phyloP scores from a whole-genome alignment of 75 land plant genomes.

The Gnetum montanum region DNA sequence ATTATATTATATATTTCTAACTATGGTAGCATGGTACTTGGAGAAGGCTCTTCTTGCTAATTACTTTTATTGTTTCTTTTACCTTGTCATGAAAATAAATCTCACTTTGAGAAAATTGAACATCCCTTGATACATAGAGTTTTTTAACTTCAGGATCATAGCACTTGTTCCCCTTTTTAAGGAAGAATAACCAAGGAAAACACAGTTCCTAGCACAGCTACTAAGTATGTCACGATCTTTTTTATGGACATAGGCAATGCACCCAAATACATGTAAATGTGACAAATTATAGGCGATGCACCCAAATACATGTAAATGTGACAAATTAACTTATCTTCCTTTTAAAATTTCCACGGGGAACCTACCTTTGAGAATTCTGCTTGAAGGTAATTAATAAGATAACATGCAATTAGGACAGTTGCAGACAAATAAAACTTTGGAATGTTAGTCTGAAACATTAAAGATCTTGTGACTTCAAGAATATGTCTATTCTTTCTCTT shows the following conservation, averaged over 20 bases:
- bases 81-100: too few relatives aligned
- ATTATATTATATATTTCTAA: too few relatives aligned
- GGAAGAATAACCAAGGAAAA: too few relatives aligned
- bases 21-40: not conserved
- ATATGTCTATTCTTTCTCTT: conserved; percentile 1
- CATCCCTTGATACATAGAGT: not conserved
- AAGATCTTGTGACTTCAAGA: not conserved
- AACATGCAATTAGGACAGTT: not conserved
- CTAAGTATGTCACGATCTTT: too few relatives aligned
- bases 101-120: not conserved
- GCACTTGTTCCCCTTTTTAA: not conserved
- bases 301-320: too few relatives aligned
- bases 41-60: not conserved
- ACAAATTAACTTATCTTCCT: not conserved
- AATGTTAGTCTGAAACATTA: not conserved
- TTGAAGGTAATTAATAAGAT: not conserved
- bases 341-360: not conserved
- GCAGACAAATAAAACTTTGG: not conserved
- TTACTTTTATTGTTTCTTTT: not conserved
- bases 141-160: not conserved
- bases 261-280: too few relatives aligned
- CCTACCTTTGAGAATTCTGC: not conserved
- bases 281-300: too few relatives aligned
- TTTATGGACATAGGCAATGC: too few relatives aligned
- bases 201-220: too few relatives aligned